These are phyloP conservation scores for Saprolegnia parasitica DNA, from an alignment of 352 stramenopile genomes.

Conservation along the genomic window DNA sequence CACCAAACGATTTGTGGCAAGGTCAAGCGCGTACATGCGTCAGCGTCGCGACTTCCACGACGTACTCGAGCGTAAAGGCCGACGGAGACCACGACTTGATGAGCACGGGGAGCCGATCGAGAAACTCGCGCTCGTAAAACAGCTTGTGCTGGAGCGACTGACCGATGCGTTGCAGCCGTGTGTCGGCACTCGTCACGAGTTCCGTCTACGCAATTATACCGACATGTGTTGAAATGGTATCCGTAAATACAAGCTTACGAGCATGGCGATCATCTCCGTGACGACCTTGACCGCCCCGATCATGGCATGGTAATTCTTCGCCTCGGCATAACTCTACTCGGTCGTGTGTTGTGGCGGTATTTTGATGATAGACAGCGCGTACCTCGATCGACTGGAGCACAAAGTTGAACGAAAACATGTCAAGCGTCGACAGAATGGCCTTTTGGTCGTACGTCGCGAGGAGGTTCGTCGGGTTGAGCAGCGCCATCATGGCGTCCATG, in stretches of 20 bases:
- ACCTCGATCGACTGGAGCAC: constrained; percentile 81
- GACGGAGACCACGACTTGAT: constrained; percentile 73
- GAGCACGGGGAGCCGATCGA: constrained; percentile 75
- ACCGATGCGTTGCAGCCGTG: constrained; percentile 72
- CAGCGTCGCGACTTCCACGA: constrained; percentile 76
- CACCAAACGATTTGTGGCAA: background rate
- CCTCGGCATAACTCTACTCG: constrained; percentile 52
- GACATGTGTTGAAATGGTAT: no score
- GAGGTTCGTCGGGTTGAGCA: constrained; percentile 39
- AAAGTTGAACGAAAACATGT: constrained; percentile 91
- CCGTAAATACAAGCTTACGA: no score
- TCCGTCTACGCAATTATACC: constrained; percentile 37
- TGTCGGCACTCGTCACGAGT: constrained; percentile 60
- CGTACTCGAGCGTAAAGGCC: constrained; percentile 59
- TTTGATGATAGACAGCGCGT: background rate
- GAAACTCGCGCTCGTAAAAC: constrained; percentile 83
- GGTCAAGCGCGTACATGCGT: constrained; percentile 73
- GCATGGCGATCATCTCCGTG: constrained; percentile 73
- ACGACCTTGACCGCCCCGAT: constrained; percentile 72
- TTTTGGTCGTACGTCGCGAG: constrained; percentile 63
- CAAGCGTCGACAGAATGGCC: constrained; percentile 71
- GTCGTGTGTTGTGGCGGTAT: background rate
- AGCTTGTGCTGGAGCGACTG: constrained; percentile 86
- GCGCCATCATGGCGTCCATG: constrained; percentile 50
- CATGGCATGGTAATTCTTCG: constrained; percentile 82